Conservation (phyloP, 371 early-diverging fungal genomes). For the Mortierella sp. region DNA sequence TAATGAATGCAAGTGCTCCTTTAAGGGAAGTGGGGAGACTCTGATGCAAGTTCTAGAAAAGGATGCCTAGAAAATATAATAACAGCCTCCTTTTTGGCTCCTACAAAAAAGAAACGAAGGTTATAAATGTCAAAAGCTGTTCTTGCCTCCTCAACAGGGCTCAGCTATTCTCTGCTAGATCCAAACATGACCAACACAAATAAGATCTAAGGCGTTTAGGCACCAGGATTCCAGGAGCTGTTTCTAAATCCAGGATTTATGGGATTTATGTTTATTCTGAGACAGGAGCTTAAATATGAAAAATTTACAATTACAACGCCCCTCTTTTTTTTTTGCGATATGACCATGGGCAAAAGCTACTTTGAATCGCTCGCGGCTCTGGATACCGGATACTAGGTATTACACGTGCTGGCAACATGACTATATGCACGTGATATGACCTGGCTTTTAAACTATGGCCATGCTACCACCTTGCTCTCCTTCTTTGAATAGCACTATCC, state of each 20-base stretch:
- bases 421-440: too few relatives aligned
- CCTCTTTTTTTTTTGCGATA: too few relatives aligned
- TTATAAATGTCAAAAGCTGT: not conserved
- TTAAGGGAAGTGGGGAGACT: not conserved
- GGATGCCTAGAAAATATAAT: not conserved
- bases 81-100: not conserved
- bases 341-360: too few relatives aligned
- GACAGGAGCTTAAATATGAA: not conserved
- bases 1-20: not conserved
- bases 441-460: too few relatives aligned
- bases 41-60: not conserved
- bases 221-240: not conserved
- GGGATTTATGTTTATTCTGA: too few relatives aligned
- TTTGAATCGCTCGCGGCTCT: too few relatives aligned
- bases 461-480: slow-evolving; percentile 22
- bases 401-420: too few relatives aligned
- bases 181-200: too few relatives aligned
- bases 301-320: too few relatives aligned
- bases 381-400: too few relatives aligned
- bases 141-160: not conserved
- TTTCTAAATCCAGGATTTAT: not conserved
- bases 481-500: slow-evolving; percentile 24
- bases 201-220: not conserved
- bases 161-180: not conserved
- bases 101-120: too few relatives aligned